These are phyloP conservation scores for Panellus pusillus DNA, from an alignment of 768 basidiomycete species.

Conservation along the genomic window DNA sequence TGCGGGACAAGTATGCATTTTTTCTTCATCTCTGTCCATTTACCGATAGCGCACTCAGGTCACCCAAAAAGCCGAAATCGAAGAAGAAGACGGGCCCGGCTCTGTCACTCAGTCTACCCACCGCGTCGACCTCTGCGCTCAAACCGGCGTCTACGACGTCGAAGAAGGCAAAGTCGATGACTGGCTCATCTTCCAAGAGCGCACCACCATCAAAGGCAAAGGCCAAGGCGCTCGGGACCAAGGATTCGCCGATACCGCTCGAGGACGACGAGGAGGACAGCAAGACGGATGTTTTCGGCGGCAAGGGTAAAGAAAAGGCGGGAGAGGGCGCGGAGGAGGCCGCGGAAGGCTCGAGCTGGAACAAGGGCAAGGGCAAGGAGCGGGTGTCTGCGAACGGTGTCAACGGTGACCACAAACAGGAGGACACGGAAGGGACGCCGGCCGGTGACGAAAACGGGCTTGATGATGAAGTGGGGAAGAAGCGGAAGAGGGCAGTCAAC, in stretches of 20 bases:
- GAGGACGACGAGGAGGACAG: slow-evolving; percentile 39
- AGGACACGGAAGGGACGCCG: slow-evolving; percentile 21
- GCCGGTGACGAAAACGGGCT: slow-evolving; percentile 23
- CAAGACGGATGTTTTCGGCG: slow-evolving; percentile 12
- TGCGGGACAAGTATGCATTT: slow-evolving; percentile 66
- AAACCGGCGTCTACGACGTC: slow-evolving; percentile 11
- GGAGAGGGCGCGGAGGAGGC: slow-evolving; percentile 2
- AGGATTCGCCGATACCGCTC: slow-evolving; percentile 49
- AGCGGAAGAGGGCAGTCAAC: slow-evolving; percentile 54
- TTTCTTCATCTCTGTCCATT: slow-evolving; percentile 13
- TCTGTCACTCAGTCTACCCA: slow-evolving; percentile 20
- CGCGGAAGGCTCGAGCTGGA: slow-evolving; percentile 1
- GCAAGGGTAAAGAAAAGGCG: slow-evolving; percentile 7
- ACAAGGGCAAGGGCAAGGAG: slow-evolving; percentile 15
- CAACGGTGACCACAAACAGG: slow-evolving; percentile 13
- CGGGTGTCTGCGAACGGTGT: slow-evolving; percentile 1
- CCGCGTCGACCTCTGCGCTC: slow-evolving; percentile 11
- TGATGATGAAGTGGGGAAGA: slow-evolving; percentile 44
- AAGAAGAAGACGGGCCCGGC: slow-evolving; percentile 40
- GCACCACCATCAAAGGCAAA: slow-evolving; percentile 22
- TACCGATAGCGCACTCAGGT: slow-evolving; percentile 31
- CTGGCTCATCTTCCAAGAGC: neutral
- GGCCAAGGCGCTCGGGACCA: slow-evolving; percentile 35
- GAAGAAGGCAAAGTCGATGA: slow-evolving; percentile 19
- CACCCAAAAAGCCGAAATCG: slow-evolving; percentile 68